Percentiles rank a stretch among this genome's conserved stretches.
Conservation (phyloP, 768 basidiomycete species). For the Calocybe indica region DNA sequence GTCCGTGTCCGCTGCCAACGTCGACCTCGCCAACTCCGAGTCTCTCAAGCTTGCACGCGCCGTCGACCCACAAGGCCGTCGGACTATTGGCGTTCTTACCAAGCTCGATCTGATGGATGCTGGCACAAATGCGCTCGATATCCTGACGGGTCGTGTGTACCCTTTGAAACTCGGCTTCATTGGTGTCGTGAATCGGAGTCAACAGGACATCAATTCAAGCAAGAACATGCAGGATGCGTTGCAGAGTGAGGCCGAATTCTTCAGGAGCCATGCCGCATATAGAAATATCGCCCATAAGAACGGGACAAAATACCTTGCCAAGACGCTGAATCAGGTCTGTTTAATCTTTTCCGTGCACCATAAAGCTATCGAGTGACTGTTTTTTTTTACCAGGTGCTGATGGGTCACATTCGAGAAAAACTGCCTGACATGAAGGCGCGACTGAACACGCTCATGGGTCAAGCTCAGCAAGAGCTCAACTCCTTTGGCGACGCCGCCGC, state of each 20-base stretch:
- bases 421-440: conserved; percentile 99
- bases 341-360: background rate
- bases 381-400: conserved; percentile 54
- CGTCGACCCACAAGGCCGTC: conserved; percentile 92
- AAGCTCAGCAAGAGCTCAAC: conserved; percentile 96
- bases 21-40: conserved; percentile 98
- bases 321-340: conserved; percentile 86
- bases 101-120: conserved; percentile 99
- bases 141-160: conserved; percentile 94
- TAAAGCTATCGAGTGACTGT: background rate
- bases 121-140: conserved; percentile 94
- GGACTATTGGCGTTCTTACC: conserved; percentile 94
- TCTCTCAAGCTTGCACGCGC: conserved; percentile 93
- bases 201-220: conserved; percentile 91
- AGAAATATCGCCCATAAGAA: conserved; percentile 95
- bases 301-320: conserved; percentile 93
- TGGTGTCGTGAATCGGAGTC: conserved; percentile 95
- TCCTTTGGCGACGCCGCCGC: conserved; percentile 92
- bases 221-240: conserved; percentile 83
- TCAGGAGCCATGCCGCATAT: conserved; percentile 85
- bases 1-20: conserved; percentile 95
- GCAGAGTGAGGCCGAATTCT: conserved; percentile 86
- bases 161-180: conserved; percentile 98
- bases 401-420: conserved; percentile 98
- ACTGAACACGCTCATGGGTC: conserved; percentile 96